These are phyloP conservation scores for Hypoxylon crocopeplum DNA, from an alignment of 495 filamentous ascomycete genomes.

Conservation along the genomic window DNA sequence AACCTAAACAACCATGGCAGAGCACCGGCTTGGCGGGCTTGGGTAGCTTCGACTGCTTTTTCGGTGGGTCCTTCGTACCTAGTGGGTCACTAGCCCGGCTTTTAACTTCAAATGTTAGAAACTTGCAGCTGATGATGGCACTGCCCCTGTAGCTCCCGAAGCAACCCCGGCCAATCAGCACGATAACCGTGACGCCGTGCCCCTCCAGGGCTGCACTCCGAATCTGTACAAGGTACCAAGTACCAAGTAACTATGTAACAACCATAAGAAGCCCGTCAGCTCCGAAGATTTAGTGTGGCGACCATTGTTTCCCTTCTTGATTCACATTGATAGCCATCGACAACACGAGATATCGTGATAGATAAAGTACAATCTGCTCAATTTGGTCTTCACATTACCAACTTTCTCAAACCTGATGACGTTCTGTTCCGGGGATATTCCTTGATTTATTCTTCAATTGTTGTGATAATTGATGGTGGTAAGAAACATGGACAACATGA, in stretches of 20 bases:
- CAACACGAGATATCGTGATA: too few species aligned
- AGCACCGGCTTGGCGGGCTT: constrained; percentile 19
- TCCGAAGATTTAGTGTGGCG: constrained; percentile 12
- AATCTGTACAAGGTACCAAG: not conserved
- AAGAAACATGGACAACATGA: too few species aligned
- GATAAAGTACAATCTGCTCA: not conserved
- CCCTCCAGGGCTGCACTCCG: constrained; percentile 2
- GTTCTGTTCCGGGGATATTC: constrained; percentile 11
- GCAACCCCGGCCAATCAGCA: constrained; percentile 10
- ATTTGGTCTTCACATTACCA: not conserved
- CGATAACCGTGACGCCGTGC: constrained; percentile 14
- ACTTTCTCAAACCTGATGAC: constrained; percentile 11
- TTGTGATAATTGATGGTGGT: constrained; percentile 20
- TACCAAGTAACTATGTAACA: not conserved
- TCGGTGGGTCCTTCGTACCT: constrained; percentile 21
- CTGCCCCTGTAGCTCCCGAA: constrained; percentile 29
- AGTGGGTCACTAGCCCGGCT: constrained; percentile 22
- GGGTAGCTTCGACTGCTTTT: constrained; percentile 28
- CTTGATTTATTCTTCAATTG: too few species aligned
- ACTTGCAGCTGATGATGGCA: constrained; percentile 31
- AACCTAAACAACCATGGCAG: too few species aligned
- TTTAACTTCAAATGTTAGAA: constrained; percentile 30
- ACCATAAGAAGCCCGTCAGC: constrained; percentile 6
- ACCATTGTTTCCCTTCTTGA: too few species aligned
- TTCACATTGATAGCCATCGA: too few species aligned